Base-by-base conservation (phyloP, 805 yeast species). In the Phaffomyces antillensis region DNA sequence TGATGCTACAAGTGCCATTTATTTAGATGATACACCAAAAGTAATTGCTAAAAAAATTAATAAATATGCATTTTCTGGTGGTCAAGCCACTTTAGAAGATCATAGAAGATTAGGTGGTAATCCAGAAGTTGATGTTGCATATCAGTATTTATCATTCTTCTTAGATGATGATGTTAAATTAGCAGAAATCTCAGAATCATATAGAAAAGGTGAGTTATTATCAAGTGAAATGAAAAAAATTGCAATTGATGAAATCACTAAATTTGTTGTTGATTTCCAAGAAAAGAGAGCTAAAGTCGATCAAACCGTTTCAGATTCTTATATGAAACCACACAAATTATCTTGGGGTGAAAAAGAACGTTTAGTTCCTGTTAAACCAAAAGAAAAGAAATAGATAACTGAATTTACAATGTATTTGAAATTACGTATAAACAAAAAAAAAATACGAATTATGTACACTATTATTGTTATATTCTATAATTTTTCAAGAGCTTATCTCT, bases 1-100 rank as follows among this genome's bases (percentile, higher is more conserved):
- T 12, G 93, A 86, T 64, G 88, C 86, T 50, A 82, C 86, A 45
- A 77, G 91, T 35, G 93, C 99, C 7, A 89, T 93, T 53, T 93
- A 83, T 71, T 84, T 93, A 93, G 90, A 89, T 46, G 99, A 93
- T 65, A 86, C 96, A 2, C 79, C 95, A 41, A 87, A 86, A 62
- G 89, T 86, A 69, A 86, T 93, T 52, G 84, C 86, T 63, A 93
- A 88, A 75, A 93, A 93, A 67, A 83, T 93, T 65, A 93, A 93
- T 72, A 93, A 90, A 66, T 85, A 88, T 62, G 99, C 97, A 8
- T 93, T 93, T 66, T 83, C 95, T 42, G 99, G 99, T 52, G 99
- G 99, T 52, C 77, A 81, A 63, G 84, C 77, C 36, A 76, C 95
- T 3, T 68, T 85, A 40, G 99, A 93, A 64, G 96, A 88, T 58